These are phyloP conservation scores for Citrus hindsii DNA, from an alignment of 345 rosid genomes.

Conservation along the genomic window DNA sequence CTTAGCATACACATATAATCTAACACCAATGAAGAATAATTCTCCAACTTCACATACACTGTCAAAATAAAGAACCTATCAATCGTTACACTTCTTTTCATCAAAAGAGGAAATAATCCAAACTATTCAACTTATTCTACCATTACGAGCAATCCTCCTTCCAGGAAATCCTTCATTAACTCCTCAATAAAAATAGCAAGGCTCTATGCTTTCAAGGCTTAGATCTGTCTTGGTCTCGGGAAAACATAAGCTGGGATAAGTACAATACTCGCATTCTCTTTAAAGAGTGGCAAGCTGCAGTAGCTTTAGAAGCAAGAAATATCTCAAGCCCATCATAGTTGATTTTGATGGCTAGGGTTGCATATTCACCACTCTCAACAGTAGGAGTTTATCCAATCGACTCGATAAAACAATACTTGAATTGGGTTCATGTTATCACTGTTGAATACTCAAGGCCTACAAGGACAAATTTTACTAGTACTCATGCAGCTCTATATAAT, in stretches of 20 bases:
- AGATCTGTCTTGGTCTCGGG: background rate
- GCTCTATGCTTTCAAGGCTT: conserved; percentile 7
- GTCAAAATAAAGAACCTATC: too few relatives aligned
- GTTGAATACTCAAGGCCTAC: conserved; percentile 19
- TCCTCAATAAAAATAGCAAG: conserved; percentile 16
- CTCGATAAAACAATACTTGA: conserved; percentile 9
- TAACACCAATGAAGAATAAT: too few relatives aligned
- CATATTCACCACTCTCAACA: background rate
- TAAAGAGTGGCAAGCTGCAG: conserved; percentile 1
- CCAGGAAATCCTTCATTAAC: conserved; percentile 2
- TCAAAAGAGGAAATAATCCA: too few relatives aligned
- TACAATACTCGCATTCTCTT: background rate
- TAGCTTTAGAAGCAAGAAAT: background rate
- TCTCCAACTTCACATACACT: too few relatives aligned
- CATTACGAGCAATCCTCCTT: too few relatives aligned
- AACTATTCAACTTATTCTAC: too few relatives aligned
- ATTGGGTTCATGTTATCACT: conserved; percentile 23
- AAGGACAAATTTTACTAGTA: background rate
- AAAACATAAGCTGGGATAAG: background rate
- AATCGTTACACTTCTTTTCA: too few relatives aligned
- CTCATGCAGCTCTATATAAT: conserved; percentile 24
- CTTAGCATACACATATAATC: too few relatives aligned
- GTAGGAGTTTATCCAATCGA: conserved; percentile 11
- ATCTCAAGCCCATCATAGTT: background rate
- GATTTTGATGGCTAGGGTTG: conserved; percentile 13